Evolutionary conservation across 768 basidiomycete species (phyloP).

Genomic region (Tulasnella sp.): DNA sequence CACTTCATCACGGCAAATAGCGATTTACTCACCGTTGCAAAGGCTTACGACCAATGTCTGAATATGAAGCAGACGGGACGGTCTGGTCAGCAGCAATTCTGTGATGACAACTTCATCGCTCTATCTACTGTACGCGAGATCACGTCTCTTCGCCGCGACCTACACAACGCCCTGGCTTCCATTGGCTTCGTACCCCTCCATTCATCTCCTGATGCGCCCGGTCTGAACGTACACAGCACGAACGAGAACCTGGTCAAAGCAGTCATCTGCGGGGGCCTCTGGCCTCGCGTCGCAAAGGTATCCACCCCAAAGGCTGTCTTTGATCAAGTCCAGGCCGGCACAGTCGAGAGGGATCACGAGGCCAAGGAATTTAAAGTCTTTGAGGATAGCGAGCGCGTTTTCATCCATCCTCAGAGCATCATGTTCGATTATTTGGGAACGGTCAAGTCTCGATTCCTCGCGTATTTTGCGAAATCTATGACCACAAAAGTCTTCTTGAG

Average conservation of each 20-base stretch:
- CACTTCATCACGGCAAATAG: conserved; percentile 62
- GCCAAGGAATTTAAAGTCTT: conserved; percentile 77
- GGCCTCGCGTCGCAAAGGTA: conserved; percentile 72
- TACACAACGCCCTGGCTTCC: conserved; percentile 53
- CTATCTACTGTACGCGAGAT: conserved; percentile 62
- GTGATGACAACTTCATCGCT: conserved; percentile 79
- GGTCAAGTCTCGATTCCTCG: conserved; percentile 70
- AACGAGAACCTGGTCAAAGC: conserved; percentile 73
- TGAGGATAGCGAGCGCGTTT: conserved; percentile 58
- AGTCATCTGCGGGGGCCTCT: conserved; percentile 75
- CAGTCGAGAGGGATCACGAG: conserved; percentile 71
- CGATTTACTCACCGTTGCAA: conserved; percentile 73
- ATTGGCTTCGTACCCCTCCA: conserved; percentile 54
- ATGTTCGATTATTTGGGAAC: conserved; percentile 52
- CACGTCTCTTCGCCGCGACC: conserved; percentile 63
- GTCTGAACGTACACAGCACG: conserved; percentile 51
- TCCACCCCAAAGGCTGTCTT: conserved; percentile 65
- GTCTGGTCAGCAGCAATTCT: conserved; percentile 47
- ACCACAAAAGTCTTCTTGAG: conserved; percentile 78
- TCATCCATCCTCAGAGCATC: conserved; percentile 73
- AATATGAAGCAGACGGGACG: conserved; percentile 41
- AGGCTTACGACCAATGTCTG: conserved; percentile 58
- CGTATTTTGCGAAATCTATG: conserved; percentile 73
- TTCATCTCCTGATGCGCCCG: conserved; percentile 35
- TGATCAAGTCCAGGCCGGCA: conserved; percentile 73